These are phyloP conservation scores for Amphichorda felina DNA, from an alignment of 2,329 filamentous ascomycete genomes.

Conservation along the genomic window DNA sequence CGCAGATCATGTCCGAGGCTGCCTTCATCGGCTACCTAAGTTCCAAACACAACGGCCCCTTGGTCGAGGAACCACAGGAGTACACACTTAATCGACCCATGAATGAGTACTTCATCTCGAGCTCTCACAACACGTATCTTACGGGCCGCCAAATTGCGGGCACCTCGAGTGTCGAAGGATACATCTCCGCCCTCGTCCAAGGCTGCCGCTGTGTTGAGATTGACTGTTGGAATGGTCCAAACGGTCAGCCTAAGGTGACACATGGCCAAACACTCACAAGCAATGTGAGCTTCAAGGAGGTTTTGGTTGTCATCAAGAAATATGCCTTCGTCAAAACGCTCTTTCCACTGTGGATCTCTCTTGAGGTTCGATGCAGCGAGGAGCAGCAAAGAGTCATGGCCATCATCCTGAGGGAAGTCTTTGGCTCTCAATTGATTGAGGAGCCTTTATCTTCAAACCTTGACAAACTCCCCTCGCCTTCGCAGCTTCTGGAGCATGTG, in stretches of 20 bases:
- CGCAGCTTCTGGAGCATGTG: conserved; percentile 72
- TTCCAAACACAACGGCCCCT: conserved; percentile 60
- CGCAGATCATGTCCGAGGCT: conserved; percentile 56
- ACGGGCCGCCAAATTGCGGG: conserved; percentile 83
- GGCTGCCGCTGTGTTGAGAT: conserved; percentile 95
- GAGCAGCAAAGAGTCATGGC: conserved; percentile 83
- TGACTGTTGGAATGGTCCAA: conserved; percentile 91
- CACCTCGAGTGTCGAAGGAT: conserved; percentile 86
- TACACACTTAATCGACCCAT: conserved; percentile 68
- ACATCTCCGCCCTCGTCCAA: conserved; percentile 76
- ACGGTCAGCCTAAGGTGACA: conserved; percentile 79
- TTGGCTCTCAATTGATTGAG: conserved; percentile 67
- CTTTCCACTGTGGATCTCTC: conserved; percentile 85
- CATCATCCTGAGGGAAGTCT: conserved; percentile 74
- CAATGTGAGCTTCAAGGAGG: conserved; percentile 80
- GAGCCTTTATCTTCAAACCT: conserved; percentile 60
- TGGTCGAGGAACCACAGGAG: conserved; percentile 46
- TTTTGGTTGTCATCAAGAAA: conserved; percentile 85
- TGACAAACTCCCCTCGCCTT: conserved; percentile 67
- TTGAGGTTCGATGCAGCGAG: conserved; percentile 85
- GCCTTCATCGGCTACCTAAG: conserved; percentile 69
- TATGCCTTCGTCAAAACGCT: conserved; percentile 84
- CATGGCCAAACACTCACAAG: conserved; percentile 86
- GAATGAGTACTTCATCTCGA: conserved; percentile 97
- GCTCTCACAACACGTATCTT: conserved; percentile 97